Conservation (phyloP, 2,329 filamentous ascomycete species). For the Seiridium cupressi region DNA sequence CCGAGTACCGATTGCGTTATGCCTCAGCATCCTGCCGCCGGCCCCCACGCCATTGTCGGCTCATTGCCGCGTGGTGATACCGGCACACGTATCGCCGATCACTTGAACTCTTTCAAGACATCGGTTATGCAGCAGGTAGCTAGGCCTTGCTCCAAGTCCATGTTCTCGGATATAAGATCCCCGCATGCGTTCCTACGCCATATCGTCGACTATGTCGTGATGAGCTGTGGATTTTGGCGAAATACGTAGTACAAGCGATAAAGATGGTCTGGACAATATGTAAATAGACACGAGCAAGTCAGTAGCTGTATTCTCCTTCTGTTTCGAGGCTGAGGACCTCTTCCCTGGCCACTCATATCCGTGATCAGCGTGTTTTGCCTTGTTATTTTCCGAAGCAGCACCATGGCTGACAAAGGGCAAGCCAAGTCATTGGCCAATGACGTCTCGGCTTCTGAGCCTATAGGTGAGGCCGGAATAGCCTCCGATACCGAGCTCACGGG, state of each 20-base stretch:
- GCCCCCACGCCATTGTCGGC: not conserved
- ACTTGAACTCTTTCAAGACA: not conserved
- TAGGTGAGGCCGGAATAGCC: not conserved
- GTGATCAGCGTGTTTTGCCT: not conserved
- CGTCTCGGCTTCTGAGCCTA: not conserved
- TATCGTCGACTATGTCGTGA: constrained; percentile 6
- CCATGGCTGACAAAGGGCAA: not conserved
- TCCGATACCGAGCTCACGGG: constrained; percentile 1
- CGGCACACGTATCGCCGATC: not conserved
- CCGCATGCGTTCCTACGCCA: not conserved
- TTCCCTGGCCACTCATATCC: not conserved
- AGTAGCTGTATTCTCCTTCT: not conserved
- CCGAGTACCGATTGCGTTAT: constrained; percentile 2
- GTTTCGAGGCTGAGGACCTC: not conserved
- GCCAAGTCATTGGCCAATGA: constrained; percentile 11
- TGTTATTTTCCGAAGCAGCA: not conserved
- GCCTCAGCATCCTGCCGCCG: not conserved
- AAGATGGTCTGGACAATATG: not conserved
- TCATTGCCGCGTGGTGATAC: not conserved
- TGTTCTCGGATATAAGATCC: not conserved
- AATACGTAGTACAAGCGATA: not conserved
- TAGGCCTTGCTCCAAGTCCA: not conserved
- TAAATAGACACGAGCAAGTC: not conserved
- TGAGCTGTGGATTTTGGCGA: not conserved
- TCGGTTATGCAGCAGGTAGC: not conserved